Percentiles rank a stretch among this genome's conserved stretches.
Conservation (phyloP, 768 basidiomycete genomes). For the Lactarius pseudohatsudake region DNA sequence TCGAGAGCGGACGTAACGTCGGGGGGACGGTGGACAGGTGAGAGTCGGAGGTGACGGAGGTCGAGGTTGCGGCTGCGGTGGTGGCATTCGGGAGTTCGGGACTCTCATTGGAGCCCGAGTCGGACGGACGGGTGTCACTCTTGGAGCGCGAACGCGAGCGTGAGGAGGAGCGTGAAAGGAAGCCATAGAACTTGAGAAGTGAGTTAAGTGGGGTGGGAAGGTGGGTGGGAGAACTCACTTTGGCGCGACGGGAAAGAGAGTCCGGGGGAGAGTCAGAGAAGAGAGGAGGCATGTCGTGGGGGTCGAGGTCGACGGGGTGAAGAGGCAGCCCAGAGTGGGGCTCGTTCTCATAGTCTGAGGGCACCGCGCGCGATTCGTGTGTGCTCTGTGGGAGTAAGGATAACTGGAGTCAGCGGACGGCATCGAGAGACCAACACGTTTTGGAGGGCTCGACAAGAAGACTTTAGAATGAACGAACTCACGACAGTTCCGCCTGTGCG, state of each 20-base stretch:
- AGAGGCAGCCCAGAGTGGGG: constrained; percentile 18
- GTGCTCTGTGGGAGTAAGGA: constrained; percentile 27
- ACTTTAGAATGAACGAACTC: constrained; percentile 22
- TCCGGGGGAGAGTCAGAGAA: constrained; percentile 18
- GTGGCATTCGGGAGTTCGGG: constrained; percentile 29
- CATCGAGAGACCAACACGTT: constrained; percentile 15
- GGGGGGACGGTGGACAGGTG: constrained; percentile 26
- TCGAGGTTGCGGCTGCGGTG: constrained; percentile 25
- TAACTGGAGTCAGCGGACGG: constrained; percentile 9
- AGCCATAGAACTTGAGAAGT: constrained; percentile 54
- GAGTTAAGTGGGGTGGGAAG: not conserved
- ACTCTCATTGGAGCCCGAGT: constrained; percentile 33
- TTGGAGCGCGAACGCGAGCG: constrained; percentile 59
- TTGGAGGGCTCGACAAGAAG: constrained; percentile 9
- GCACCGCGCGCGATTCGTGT: constrained; percentile 29
- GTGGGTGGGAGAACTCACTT: constrained; percentile 16
- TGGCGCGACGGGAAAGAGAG: constrained; percentile 21
- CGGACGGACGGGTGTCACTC: constrained; percentile 23
- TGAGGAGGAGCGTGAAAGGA: constrained; percentile 48
- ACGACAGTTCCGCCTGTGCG: constrained; percentile 26
- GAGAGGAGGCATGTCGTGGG: constrained; percentile 27
- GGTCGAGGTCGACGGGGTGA: constrained; percentile 27
- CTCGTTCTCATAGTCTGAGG: constrained; percentile 30
- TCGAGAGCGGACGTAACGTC: constrained; percentile 60
- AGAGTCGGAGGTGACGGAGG: constrained; percentile 29